phyloP scores from a whole-genome alignment of 345 rosid genomes.

The Sonneratia caseolaris region DNA sequence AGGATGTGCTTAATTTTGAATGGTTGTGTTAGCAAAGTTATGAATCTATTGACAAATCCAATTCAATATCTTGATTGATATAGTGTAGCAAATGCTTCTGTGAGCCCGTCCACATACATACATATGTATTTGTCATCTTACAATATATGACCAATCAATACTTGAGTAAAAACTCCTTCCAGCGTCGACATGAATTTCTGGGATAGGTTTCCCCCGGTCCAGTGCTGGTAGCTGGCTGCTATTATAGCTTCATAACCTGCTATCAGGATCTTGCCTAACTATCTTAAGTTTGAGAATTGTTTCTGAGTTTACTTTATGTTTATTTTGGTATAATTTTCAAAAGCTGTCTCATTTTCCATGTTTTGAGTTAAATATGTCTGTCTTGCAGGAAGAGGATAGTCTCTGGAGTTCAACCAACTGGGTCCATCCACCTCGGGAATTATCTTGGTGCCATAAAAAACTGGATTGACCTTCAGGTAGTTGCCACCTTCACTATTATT shows the following conservation, averaged over 20 bases:
- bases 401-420: constrained; percentile 93
- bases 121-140: neutral
- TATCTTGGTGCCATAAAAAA: constrained; percentile 89
- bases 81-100: neutral
- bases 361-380: neutral
- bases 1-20: neutral
- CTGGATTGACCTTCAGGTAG: constrained; percentile 78
- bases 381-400: constrained; percentile 64
- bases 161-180: neutral
- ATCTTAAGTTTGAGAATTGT: neutral
- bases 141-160: neutral
- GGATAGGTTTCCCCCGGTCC: neutral
- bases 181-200: neutral
- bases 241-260: neutral
- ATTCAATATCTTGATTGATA: neutral
- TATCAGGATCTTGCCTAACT: neutral
- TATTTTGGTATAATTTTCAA: neutral
- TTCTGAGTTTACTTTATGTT: neutral
- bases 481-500: neutral
- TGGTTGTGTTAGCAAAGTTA: neutral
- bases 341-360: neutral
- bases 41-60: neutral
- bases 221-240: neutral
- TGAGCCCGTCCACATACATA: neutral
- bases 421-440: constrained; percentile 81